A percentile compares a stretch with the other conserved stretches of the same genome.
These are phyloP conservation scores for Neonectria coccinea DNA, from an alignment of 2,329 filamentous ascomycete species.

Conservation along the genomic window DNA sequence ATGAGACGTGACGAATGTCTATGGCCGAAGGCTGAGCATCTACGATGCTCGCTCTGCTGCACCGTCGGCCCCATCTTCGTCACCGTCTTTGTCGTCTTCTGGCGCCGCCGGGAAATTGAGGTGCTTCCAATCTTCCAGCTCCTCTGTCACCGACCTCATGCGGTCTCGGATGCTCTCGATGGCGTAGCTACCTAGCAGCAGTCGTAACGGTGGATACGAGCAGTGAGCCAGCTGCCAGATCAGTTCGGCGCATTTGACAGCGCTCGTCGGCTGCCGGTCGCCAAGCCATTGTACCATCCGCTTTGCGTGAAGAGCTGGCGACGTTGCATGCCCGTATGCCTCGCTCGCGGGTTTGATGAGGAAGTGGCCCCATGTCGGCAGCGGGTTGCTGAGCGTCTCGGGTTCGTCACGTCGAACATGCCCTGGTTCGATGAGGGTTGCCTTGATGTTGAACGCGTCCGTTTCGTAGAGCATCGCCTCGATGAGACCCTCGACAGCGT, in stretches of 20 bases:
- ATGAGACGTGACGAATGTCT: not conserved
- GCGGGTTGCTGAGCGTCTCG: conserved; percentile 60
- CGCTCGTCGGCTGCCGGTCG: conserved; percentile 91
- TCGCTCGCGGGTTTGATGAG: conserved; percentile 87
- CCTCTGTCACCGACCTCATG: conserved; percentile 90
- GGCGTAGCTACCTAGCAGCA: conserved; percentile 92
- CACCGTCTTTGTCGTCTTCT: conserved; percentile 42
- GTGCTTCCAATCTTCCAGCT: conserved; percentile 94
- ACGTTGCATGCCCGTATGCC: conserved; percentile 80
- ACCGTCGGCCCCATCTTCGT: conserved; percentile 32
- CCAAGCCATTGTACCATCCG: conserved; percentile 95
- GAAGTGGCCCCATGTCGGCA: conserved; percentile 90
- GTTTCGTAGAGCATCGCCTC: conserved; percentile 98
- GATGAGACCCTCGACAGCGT: conserved; percentile 93
- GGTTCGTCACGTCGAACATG: conserved; percentile 89
- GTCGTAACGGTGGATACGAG: conserved; percentile 86
- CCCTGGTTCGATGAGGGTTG: conserved; percentile 91
- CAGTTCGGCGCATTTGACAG: conserved; percentile 91
- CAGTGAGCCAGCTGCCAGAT: conserved; percentile 97
- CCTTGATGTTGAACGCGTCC: conserved; percentile 90
- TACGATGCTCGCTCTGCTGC: conserved; percentile 4
- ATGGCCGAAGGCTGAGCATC: not conserved
- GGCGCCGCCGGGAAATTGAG: conserved; percentile 71
- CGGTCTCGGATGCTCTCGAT: conserved; percentile 96
- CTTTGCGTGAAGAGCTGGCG: conserved; percentile 88